phyloP scores from a whole-genome alignment of 2,329 filamentous ascomycete species.

The Aspergillus versicolor region DNA sequence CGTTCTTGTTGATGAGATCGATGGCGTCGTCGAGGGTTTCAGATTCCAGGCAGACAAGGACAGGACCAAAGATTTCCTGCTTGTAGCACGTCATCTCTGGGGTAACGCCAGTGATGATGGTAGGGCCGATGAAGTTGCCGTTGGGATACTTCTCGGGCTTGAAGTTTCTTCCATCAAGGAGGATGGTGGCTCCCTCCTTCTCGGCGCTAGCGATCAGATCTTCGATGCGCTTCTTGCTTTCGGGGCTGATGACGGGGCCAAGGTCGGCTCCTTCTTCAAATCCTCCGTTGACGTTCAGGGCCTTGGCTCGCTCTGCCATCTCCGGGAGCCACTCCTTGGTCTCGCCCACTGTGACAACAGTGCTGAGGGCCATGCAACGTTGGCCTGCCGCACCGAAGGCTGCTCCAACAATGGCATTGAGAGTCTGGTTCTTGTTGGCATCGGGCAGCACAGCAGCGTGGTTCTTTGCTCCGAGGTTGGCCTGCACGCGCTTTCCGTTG shows the following conservation, averaged over 20 bases:
- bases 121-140: constrained; percentile 66
- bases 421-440: constrained; percentile 66
- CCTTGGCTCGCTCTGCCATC: constrained; percentile 62
- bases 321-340: constrained; percentile 65
- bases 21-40: constrained; percentile 63
- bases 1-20: constrained; percentile 63
- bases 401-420: constrained; percentile 66
- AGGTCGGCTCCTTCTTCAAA: constrained; percentile 64
- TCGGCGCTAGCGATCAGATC: constrained; percentile 61
- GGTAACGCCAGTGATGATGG: constrained; percentile 65
- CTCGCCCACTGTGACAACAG: constrained; percentile 63
- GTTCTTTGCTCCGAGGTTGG: constrained; percentile 70
- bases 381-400: constrained; percentile 69
- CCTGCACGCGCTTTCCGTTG: constrained; percentile 68
- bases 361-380: constrained; percentile 68
- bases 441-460: constrained; percentile 67
- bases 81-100: constrained; percentile 66
- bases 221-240: constrained; percentile 64
- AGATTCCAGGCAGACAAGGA: constrained; percentile 62
- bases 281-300: constrained; percentile 60
- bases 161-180: constrained; percentile 61
- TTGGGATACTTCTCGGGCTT: constrained; percentile 65
- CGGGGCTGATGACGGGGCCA: constrained; percentile 63
- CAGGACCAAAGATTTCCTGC: constrained; percentile 67
- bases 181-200: constrained; percentile 63